Evolutionary conservation across 2,329 filamentous ascomycete genomes (phyloP).

Genomic region (Dothideomycetes sp.): DNA sequence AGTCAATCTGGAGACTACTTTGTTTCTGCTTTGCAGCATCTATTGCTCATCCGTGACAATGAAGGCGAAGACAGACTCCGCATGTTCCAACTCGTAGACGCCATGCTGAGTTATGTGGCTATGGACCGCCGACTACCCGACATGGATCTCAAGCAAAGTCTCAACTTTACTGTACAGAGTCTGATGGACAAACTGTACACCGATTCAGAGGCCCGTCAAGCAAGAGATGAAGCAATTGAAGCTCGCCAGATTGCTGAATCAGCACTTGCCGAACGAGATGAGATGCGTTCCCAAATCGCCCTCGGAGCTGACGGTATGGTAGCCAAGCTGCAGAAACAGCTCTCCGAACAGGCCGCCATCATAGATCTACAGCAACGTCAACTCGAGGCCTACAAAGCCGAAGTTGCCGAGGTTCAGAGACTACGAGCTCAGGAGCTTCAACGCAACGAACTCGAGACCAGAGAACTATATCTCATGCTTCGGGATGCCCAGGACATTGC

Average conservation of each 20-base stretch:
- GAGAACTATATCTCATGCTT: conserved; percentile 96
- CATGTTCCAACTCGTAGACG: conserved; percentile 95
- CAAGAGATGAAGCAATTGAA: conserved; percentile 82
- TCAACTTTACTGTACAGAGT: conserved; percentile 95
- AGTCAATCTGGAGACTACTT: conserved; percentile 92
- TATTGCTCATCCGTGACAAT: conserved; percentile 83
- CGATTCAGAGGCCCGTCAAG: conserved; percentile 86
- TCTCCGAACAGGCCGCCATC: conserved; percentile 85
- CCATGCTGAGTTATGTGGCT: conserved; percentile 97
- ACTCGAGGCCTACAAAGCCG: conserved; percentile 77
- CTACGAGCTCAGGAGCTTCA: conserved; percentile 83
- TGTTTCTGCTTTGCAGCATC: conserved; percentile 85
- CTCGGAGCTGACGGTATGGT: conserved; percentile 89
- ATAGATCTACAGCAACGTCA: conserved; percentile 83
- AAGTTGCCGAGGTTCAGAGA: conserved; percentile 76
- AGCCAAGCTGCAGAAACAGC: conserved; percentile 79
- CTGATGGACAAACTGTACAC: conserved; percentile 93
- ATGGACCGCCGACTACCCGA: conserved; percentile 95
- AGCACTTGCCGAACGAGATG: conserved; percentile 90
- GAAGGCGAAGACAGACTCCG: conserved; percentile 83
- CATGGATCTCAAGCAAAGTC: conserved; percentile 93
- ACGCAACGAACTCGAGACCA: conserved; percentile 87
- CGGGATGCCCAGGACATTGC: conserved; percentile 94
- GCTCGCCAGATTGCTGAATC: conserved; percentile 88
- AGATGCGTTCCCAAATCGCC: conserved; percentile 80